Percentiles rank a stretch among this genome's conserved stretches.
Evolutionary conservation across 2,329 filamentous ascomycete genomes (phyloP).

Genomic region (Pestalotiopsis sp.): DNA sequence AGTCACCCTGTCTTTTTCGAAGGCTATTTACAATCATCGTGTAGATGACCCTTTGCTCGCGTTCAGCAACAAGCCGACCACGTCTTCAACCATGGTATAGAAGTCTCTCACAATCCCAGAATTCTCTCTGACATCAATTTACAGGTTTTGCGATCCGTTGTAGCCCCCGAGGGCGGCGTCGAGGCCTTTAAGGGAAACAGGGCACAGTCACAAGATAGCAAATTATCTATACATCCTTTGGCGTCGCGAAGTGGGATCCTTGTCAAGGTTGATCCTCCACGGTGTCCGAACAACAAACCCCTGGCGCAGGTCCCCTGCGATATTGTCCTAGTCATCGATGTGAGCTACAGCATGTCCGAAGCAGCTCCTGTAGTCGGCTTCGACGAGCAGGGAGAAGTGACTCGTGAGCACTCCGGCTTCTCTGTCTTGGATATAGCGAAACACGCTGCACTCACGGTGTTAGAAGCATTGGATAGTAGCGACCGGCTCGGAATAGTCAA

Average conservation of each 20-base stretch:
- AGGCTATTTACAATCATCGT: no score
- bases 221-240: conserved; percentile 40
- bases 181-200: background rate
- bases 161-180: background rate
- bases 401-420: conserved; percentile 49
- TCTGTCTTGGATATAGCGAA: conserved; percentile 62
- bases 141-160: background rate
- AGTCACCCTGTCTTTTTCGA: no score
- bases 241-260: conserved; percentile 42
- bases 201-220: background rate
- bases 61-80: no score
- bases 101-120: no score
- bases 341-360: conserved; percentile 58
- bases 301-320: conserved; percentile 54
- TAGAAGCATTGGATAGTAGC: conserved; percentile 55
- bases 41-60: no score
- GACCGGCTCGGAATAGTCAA: conserved; percentile 63
- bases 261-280: conserved; percentile 49
- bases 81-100: no score
- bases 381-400: conserved; percentile 33
- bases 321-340: conserved; percentile 64
- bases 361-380: conserved; percentile 47
- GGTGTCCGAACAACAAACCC: conserved; percentile 25
- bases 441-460: conserved; percentile 60
- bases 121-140: background rate